Base-by-base conservation (phyloP, 2,329 filamentous ascomycete species). In the Alternaria dauci region DNA sequence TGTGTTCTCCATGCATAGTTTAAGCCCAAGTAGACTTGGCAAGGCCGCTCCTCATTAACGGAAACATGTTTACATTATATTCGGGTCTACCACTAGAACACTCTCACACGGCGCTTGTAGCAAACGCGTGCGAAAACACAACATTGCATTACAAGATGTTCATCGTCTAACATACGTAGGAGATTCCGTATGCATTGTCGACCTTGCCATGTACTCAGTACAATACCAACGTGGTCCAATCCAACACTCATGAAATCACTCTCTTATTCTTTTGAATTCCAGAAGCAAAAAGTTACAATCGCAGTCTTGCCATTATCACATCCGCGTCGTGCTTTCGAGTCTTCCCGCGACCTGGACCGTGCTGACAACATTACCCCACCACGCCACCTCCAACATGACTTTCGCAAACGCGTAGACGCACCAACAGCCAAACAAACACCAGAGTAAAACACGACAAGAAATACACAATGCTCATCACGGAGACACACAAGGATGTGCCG, bases 401-500 rank as follows among this genome's bases (percentile, higher is more conserved):
- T 34, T 46, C 42, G 32, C 53, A 54, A 28, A 56, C 44, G 46
- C 44, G 18, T 51, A 59, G 39, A 55, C 38, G 57, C 43, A 36
- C 41, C 42, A 26, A 52, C 47, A 52, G n/a, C 42, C 23, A 36
- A 42, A 30, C 16, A 52, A 44, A 14, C 36, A 32, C 34, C 30
- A 18, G 30, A 23, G 14, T 43, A 18, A 14, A 48, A 42, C 52
- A 44, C 54, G 23, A 61, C 9, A 48, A 50, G 46, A 50, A 50
- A 50, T 30, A 25, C 55, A 69, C 60, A 18, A 89, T 89, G 86
- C 76, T 89, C 52, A 87, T 89, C 62, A 76, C 84, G 67, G 87
- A 89, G 71, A 83, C 81, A 18, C 79, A 87, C 73, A 78, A 83
- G 69, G 87, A 89, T 82, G 84, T 89, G 54, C 76, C 83, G 9